These are phyloP conservation scores for Thelonectria olida DNA, from an alignment of 2,329 filamentous ascomycete genomes.

Conservation along the genomic window DNA sequence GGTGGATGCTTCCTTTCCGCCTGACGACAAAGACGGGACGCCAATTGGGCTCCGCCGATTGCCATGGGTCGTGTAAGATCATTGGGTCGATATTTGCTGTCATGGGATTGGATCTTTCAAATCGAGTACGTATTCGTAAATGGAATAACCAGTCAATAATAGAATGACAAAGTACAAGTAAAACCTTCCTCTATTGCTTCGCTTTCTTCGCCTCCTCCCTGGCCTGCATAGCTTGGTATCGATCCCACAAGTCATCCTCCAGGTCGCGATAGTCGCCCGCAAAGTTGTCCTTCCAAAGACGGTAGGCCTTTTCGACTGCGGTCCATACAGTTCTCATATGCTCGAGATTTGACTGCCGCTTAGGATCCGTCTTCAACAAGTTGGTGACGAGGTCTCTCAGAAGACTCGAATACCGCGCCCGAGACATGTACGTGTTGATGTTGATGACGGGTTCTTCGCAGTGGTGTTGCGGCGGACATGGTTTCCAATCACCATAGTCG, in stretches of 20 bases:
- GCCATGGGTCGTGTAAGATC: slow-evolving; percentile 38
- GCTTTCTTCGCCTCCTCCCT: not conserved
- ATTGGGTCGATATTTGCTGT: slow-evolving; percentile 29
- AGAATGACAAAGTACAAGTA: no score
- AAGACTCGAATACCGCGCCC: slow-evolving; percentile 40
- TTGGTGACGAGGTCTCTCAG: slow-evolving; percentile 35
- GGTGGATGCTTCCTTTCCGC: not conserved
- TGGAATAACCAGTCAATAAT: not conserved
- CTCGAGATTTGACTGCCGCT: not conserved
- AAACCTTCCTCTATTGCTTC: not conserved
- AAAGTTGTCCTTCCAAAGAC: slow-evolving; percentile 42
- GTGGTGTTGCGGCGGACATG: slow-evolving; percentile 28
- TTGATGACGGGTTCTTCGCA: slow-evolving; percentile 40
- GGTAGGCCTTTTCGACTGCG: slow-evolving; percentile 37
- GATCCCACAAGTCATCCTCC: slow-evolving; percentile 36
- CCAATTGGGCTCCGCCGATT: slow-evolving; percentile 22
- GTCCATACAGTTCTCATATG: not conserved
- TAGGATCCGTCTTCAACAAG: slow-evolving; percentile 38
- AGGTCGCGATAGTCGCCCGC: slow-evolving; percentile 48
- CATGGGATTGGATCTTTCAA: slow-evolving; percentile 12
- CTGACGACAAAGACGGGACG: slow-evolving; percentile 5
- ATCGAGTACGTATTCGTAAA: no score
- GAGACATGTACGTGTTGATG: slow-evolving; percentile 40
- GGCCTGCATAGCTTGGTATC: slow-evolving; percentile 8
- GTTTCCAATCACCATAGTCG: slow-evolving; percentile 12